These are phyloP conservation scores for Microcyclospora pomicola DNA, from an alignment of 2,329 filamentous ascomycete species.

Conservation along the genomic window DNA sequence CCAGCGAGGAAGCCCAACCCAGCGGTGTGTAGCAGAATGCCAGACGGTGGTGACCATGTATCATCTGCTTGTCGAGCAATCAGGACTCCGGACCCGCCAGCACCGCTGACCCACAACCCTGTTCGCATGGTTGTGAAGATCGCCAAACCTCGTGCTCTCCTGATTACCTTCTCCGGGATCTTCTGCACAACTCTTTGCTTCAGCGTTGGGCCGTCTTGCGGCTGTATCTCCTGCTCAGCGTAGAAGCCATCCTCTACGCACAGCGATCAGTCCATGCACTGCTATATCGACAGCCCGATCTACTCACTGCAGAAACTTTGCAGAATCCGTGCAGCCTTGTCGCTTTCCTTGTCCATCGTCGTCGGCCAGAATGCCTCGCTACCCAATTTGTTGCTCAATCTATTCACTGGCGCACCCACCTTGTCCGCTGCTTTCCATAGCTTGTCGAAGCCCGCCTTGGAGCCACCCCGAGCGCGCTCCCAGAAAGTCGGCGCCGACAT, in stretches of 20 bases:
- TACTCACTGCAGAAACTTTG: constrained; percentile 75
- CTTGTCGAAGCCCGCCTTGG: constrained; percentile 60
- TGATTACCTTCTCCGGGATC: constrained; percentile 71
- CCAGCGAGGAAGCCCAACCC: constrained; percentile 81
- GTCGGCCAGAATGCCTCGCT: constrained; percentile 76
- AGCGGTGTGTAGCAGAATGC: constrained; percentile 78
- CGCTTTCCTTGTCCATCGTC: constrained; percentile 73
- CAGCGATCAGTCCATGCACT: constrained; percentile 2
- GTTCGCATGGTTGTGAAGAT: constrained; percentile 95
- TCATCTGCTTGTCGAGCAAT: constrained; percentile 74
- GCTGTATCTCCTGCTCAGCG: constrained; percentile 37
- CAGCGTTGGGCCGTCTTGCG: constrained; percentile 38
- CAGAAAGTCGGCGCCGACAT: constrained; percentile 26
- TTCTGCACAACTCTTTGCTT: constrained; percentile 60
- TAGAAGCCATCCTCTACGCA: constrained; percentile 53
- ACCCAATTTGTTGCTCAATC: constrained; percentile 66
- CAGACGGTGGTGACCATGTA: constrained; percentile 81
- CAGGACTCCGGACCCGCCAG: constrained; percentile 77
- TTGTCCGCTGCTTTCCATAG: constrained; percentile 55
- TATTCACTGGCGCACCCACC: constrained; percentile 58
- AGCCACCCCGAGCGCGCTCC: constrained; percentile 40
- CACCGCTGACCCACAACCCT: constrained; percentile 80
- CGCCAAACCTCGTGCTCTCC: constrained; percentile 77
- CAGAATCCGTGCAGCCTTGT: constrained; percentile 80
- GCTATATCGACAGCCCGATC: neutral